Evolutionary conservation across 768 basidiomycete species (phyloP), one percentile per base, ranked within the genome.

Genomic region (Suillus weaverae): DNA sequence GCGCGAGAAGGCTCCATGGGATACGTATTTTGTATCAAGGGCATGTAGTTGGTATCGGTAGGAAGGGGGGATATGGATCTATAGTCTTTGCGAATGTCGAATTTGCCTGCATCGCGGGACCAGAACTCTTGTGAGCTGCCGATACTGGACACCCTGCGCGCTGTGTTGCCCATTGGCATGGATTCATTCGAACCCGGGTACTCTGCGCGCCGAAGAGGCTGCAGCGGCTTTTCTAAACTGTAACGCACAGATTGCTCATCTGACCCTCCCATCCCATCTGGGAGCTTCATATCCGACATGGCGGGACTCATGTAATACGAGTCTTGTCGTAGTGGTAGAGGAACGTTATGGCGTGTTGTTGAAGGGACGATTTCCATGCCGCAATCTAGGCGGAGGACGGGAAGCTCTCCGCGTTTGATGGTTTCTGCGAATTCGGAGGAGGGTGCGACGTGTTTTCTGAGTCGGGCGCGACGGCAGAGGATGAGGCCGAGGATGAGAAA

Each of bases 341-440:
- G 67, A 46, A 65, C 35, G 0, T 63, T 0, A 51, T 62, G 38
- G 8, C 9, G 41, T 61, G 56, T 5, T 67, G 43, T 61, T 0
- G 69, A 36, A 9, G 68, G 66, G 4, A 62, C 59, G 39, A 64
- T 68, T 18, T 64, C 60, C 39, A 67, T 65, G n/a, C 70, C 69
- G 2, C 68, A 69, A 9, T 72, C 74, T 20, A 77, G 67, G 18
- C 74, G 76, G 20, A 76, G 65, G 43, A 76, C 66, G 11, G 74
- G 74, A 6, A 68, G 2, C 14, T 60, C 54, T 20, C 76, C 76
- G 0, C 60, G 65, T 51, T 62, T 67, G 61, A 74, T 63, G 36
- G 73, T 72, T 26, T 75, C 71, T 48, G 85, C 73, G 72, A 89
- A 89, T 67, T 88, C 87, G 20, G 86, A 80, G 18, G 87, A 87